Evolutionary conservation across 208 protist species (phyloP), one percentile per base, ranked within the genome.

Genomic region (Wallacemonas sp.): DNA sequence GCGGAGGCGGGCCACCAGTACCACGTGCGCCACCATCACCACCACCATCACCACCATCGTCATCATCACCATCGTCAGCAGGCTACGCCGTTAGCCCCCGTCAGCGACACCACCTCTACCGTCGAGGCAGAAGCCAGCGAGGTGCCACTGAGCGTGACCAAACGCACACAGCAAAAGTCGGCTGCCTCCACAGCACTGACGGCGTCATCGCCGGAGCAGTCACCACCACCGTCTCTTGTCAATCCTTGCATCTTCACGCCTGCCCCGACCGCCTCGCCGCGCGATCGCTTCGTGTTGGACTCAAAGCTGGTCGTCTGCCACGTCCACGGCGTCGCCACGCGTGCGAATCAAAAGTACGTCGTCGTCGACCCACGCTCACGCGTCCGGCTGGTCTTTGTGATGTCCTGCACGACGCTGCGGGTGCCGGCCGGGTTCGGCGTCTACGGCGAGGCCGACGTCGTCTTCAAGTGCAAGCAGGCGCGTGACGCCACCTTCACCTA

Each of bases 401-500:
- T 94, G 19, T 68, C 65, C 14, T 92, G 82, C 69, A 76, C 56
- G 29, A 61, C 61, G 1, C 70, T 87, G 55, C 72, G 72, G 23
- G 58, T 74, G n/a, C 69, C 73, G 52, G 47, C 79, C 36, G 56
- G 69, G 26, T 77, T 83, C 49, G 61, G 66, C 44, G 82, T 87
- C 11, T 47, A 46, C 44, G 85, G 87, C 4, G 80, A 90, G 61
- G 78, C 78, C 2, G 90, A 93, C 38, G 84, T 96, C 2, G 77
- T 92, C n/a, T 65, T 96, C 32, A 87, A 83, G 61, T 96, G 90
- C 74, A 92, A 88, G 63, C 85, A 94, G 68, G 86, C 84, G 11
- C 85, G 90, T 19, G 90, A 94, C 56, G 78, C 86, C 17, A 68
- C 81, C 41, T 90, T 89, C 73, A 78, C 83, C 16, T 88, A 94